Evolutionary conservation across 441 rosid genomes (phyloP).

Genomic region (Cnidoscolus chayamansa): DNA sequence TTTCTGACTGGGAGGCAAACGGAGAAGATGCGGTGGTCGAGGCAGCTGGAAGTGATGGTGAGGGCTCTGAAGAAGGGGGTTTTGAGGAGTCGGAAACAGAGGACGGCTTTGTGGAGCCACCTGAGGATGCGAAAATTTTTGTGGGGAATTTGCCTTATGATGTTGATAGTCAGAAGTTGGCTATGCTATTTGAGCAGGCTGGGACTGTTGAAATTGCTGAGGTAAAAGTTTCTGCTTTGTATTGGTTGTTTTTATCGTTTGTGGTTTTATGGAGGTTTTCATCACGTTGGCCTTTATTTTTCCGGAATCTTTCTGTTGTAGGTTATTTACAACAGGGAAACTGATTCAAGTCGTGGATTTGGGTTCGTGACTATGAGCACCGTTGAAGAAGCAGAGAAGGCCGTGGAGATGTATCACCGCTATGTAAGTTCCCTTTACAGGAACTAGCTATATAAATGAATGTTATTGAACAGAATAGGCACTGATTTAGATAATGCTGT

Average conservation of each 20-base stretch:
- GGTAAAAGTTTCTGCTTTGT: constrained; percentile 31
- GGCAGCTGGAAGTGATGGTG: constrained; percentile 29
- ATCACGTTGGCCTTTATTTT: not conserved
- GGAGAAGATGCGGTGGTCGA: constrained; percentile 26
- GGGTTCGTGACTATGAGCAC: constrained; percentile 97
- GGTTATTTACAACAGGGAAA: constrained; percentile 85
- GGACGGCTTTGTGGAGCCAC: constrained; percentile 48
- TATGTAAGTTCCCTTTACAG: constrained; percentile 49
- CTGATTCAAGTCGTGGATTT: constrained; percentile 87
- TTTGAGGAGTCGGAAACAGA: constrained; percentile 31
- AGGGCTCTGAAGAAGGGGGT: constrained; percentile 24
- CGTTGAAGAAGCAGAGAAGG: constrained; percentile 83
- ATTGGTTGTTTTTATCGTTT: not conserved
- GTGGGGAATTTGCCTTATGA: constrained; percentile 82
- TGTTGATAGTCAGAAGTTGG: constrained; percentile 71
- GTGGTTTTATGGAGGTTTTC: not conserved
- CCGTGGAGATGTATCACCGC: constrained; percentile 59
- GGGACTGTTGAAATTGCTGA: constrained; percentile 90
- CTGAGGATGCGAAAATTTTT: constrained; percentile 81
- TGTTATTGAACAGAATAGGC: not conserved
- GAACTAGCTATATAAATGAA: too few relatives aligned
- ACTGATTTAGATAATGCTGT: not conserved
- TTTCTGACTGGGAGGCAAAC: constrained; percentile 39
- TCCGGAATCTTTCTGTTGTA: constrained; percentile 25
- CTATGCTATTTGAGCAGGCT: constrained; percentile 77